Conservation (phyloP, 2,329 filamentous ascomycete genomes). For the Arthrobotrys iridis region DNA sequence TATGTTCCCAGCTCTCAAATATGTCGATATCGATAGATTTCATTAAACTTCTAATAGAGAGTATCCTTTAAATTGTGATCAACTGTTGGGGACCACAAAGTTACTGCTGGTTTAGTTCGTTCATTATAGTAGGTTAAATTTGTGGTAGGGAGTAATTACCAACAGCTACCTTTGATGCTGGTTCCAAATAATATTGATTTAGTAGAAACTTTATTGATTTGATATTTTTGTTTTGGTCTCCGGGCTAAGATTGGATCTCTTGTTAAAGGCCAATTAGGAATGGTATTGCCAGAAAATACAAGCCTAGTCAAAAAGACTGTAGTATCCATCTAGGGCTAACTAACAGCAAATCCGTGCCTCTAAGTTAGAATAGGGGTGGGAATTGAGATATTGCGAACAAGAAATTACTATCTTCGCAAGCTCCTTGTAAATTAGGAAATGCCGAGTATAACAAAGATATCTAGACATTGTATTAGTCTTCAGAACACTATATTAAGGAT, state of each 20-base stretch:
- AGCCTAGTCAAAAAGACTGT: constrained; percentile 2
- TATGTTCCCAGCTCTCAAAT: not conserved
- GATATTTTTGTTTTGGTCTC: not conserved
- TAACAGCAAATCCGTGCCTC: not conserved
- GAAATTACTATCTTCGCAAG: not conserved
- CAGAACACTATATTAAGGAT: not conserved
- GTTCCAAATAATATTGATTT: no score
- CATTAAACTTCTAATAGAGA: not conserved
- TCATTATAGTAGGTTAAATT: no score
- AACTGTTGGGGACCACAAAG: no score
- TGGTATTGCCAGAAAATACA: constrained; percentile 3
- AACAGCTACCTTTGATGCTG: no score
- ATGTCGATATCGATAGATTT: not conserved
- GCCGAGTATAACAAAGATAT: not conserved
- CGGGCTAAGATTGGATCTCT: not conserved
- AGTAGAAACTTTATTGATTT: not conserved
- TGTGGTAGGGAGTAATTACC: no score
- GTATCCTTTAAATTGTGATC: no score
- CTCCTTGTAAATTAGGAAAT: not conserved
- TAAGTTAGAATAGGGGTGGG: not conserved
- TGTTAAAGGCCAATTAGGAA: not conserved
- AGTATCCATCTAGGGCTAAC: not conserved
- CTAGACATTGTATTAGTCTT: not conserved
- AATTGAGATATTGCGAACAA: not conserved
- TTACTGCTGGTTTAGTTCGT: no score